phyloP scores from a whole-genome alignment of 345 rosid species.

The Salix purpurea region DNA sequence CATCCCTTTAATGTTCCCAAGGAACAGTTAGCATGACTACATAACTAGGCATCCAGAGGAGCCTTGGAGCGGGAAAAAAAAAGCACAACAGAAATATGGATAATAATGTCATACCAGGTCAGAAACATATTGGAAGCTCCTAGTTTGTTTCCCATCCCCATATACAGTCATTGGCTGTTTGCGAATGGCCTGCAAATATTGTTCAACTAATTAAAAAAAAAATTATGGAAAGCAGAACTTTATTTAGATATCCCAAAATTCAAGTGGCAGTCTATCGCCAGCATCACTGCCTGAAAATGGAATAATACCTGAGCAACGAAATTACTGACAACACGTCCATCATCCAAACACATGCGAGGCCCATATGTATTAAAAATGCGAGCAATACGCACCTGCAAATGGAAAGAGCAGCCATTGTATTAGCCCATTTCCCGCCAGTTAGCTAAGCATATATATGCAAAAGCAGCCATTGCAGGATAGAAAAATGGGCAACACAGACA shows the following conservation, averaged over 20 bases:
- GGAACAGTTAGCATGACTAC: neutral
- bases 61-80: neutral
- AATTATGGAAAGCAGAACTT: neutral
- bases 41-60: neutral
- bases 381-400: slow-evolving; percentile 86
- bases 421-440: neutral
- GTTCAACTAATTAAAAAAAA: slow-evolving; percentile 1
- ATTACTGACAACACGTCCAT: slow-evolving; percentile 99
- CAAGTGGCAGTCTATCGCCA: neutral
- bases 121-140: slow-evolving; percentile 97
- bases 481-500: neutral
- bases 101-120: slow-evolving; percentile 60
- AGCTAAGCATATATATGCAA: neutral
- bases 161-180: slow-evolving; percentile 92
- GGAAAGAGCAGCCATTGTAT: neutral
- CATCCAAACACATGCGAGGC: slow-evolving; percentile 98
- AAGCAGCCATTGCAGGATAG: neutral
- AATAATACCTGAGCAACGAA: slow-evolving; percentile 82
- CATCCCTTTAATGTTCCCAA: neutral
- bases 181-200: slow-evolving; percentile 29
- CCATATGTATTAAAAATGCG: slow-evolving; percentile 98
- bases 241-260: neutral
- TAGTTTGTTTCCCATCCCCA: slow-evolving; percentile 98
- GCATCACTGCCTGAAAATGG: slow-evolving; percentile 6
- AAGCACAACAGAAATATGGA: neutral